Evolutionary conservation across 2,329 filamentous ascomycete species (phyloP), one percentile per base, ranked within the genome.

Genomic region (Exophiala oligosperma): DNA sequence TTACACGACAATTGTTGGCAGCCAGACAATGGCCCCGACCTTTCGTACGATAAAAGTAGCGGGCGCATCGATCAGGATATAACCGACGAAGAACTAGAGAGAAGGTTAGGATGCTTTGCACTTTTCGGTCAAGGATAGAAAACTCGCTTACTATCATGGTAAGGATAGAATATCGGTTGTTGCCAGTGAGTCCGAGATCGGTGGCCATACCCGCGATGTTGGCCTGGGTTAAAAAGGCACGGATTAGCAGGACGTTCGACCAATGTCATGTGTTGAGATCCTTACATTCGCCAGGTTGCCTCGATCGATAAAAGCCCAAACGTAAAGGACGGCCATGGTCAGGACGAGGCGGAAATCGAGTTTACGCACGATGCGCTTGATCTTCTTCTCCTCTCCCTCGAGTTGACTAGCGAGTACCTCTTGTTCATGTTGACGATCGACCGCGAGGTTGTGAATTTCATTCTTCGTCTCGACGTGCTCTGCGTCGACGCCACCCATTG

Each of bases 261-360:
- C 44, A 14, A n/a, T 7, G 12, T 17, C 17, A 17, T 23, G 44
- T 6, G 17, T 47, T 23, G 8, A n/a, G 44, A 4, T 24, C 12
- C 54, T 50, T 56, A 56, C 69, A 65, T 79, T 79, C 26, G 74
- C 76, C 48, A 79, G 77, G 59, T 75, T 75, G 57, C 73, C 72
- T 26, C 77, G 70, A 61, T 79, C 77, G 73, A 78, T 1, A 80
- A 66, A 7, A 77, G 57, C 52, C 28, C 47, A 56, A 8, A 60
- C 52, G 37, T 55, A 55, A 6, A 59, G 40, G 17, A 59, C 11
- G n/a, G 52, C 51, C 8, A 59, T 23, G 3, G 35, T 59, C 3
- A 49, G 29, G 8, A 56, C 35, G 8, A 59, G 40, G 17, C 56
- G 43, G 23, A 52, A n/a, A 24, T 59, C 56, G 17, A 59, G 35